A percentile compares a stretch with the other conserved stretches of the same genome.
These are phyloP conservation scores for Colletotrichum noveboracense DNA, from an alignment of 2,329 filamentous ascomycete genomes.

Conservation along the genomic window DNA sequence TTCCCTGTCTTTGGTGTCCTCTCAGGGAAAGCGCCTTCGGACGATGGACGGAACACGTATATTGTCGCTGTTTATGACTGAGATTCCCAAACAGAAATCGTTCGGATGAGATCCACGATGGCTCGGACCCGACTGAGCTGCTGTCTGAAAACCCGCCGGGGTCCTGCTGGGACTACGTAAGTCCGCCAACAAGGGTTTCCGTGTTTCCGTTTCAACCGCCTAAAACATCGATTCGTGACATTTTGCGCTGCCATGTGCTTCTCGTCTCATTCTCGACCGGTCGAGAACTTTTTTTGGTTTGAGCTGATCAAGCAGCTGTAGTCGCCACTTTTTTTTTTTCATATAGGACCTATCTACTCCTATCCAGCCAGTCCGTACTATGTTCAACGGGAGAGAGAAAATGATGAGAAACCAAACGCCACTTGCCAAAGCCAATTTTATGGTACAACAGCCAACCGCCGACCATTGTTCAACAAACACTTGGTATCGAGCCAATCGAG, in stretches of 20 bases:
- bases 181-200: background rate
- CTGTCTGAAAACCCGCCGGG: constrained; percentile 7
- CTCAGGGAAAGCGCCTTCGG: constrained; percentile 11
- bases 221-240: background rate
- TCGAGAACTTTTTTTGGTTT: background rate
- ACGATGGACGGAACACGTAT: constrained; percentile 16
- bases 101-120: constrained; percentile 21
- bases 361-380: constrained; percentile 22
- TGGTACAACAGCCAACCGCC: constrained; percentile 24
- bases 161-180: background rate
- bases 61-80: constrained; percentile 3
- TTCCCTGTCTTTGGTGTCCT: background rate
- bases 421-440: constrained; percentile 26
- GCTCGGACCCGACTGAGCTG: constrained; percentile 16
- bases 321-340: constrained; percentile 4
- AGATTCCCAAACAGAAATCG: constrained; percentile 19
- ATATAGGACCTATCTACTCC: constrained; percentile 23
- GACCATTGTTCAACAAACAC: constrained; percentile 21
- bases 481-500: constrained; percentile 20
- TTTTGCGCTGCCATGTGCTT: background rate
- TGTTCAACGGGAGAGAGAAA: constrained; percentile 6
- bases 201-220: background rate
- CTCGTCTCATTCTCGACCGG: background rate
- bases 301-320: constrained; percentile 14
- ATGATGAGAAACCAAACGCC: constrained; percentile 22